These are phyloP conservation scores for Suillus alpinus DNA, from an alignment of 768 basidiomycete species.

Conservation along the genomic window DNA sequence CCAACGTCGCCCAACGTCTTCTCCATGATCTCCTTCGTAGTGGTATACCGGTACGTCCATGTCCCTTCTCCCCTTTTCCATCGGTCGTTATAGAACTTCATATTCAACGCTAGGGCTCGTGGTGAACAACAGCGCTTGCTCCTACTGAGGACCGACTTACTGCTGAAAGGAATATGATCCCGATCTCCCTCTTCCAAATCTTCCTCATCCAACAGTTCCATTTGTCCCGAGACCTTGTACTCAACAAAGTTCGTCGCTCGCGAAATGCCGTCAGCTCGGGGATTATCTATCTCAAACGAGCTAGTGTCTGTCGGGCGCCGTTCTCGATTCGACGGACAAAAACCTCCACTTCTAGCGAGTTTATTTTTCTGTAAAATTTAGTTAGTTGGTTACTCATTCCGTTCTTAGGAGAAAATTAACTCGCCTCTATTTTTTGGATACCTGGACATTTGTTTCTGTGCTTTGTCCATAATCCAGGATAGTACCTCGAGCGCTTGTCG, in stretches of 20 bases:
- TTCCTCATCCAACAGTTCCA: slow-evolving; percentile 13
- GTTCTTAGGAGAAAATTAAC: slow-evolving; percentile 4
- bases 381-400: slow-evolving; percentile 15
- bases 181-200: slow-evolving; percentile 16
- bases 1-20: slow-evolving; percentile 8
- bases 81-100: slow-evolving; percentile 15
- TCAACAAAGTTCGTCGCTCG: slow-evolving; percentile 1
- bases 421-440: slow-evolving; percentile 25
- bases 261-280: neutral
- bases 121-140: slow-evolving; percentile 4
- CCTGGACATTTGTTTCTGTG: slow-evolving; percentile 28
- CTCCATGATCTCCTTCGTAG: slow-evolving; percentile 25
- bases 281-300: slow-evolving; percentile 2
- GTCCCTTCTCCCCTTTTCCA: slow-evolving; percentile 4
- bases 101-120: slow-evolving; percentile 17
- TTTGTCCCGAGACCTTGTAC: neutral
- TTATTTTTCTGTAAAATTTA: slow-evolving; percentile 16
- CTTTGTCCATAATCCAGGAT: slow-evolving; percentile 34
- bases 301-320: slow-evolving; percentile 2
- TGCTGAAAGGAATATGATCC: slow-evolving; percentile 20
- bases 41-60: slow-evolving; percentile 32
- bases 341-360: neutral
- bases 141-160: slow-evolving; percentile 18
- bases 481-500: slow-evolving; percentile 33
- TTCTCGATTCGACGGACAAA: neutral